phyloP scores from a whole-genome alignment of 1,284 basidiomycete species.

The Ceratobasidium sp. region DNA sequence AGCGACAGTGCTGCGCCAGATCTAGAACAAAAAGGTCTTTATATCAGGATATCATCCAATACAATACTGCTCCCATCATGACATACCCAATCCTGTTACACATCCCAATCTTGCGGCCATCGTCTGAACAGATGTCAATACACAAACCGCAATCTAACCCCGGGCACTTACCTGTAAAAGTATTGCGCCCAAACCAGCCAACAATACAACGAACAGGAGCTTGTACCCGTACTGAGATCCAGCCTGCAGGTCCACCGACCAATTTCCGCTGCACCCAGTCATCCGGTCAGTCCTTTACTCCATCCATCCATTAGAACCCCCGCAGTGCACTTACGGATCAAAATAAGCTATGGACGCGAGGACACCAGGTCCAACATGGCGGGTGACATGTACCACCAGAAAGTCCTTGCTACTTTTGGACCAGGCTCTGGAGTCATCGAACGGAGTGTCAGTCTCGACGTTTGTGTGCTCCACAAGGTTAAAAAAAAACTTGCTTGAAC shows the following conservation, averaged over 20 bases:
- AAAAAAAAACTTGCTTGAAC: constrained; percentile 2
- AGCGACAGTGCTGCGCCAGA: constrained; percentile 50
- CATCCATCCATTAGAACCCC: neutral
- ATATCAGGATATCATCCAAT: constrained; percentile 48
- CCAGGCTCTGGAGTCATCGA: neutral
- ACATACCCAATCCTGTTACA: constrained; percentile 15
- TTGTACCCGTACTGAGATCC: constrained; percentile 84
- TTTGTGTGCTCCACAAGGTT: neutral
- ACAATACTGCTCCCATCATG: neutral
- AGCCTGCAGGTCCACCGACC: constrained; percentile 79
- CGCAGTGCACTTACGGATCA: constrained; percentile 29
- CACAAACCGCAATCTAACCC: neutral
- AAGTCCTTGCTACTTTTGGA: constrained; percentile 31
- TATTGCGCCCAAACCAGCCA: constrained; percentile 85
- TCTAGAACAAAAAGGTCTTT: constrained; percentile 53
- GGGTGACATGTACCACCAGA: constrained; percentile 35
- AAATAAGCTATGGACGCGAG: constrained; percentile 38
- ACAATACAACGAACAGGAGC: constrained; percentile 84
- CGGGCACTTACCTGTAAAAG: constrained; percentile 69
- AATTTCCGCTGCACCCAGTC: constrained; percentile 62
- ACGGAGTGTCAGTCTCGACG: neutral
- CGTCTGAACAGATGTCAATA: constrained; percentile 48
- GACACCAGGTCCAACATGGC: constrained; percentile 24
- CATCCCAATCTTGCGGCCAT: constrained; percentile 45
- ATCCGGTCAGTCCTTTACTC: neutral